Evolutionary conservation across 2,329 filamentous ascomycete genomes (phyloP), one percentile per base, ranked within the genome.

Genomic region (Scedosporium boydii): DNA sequence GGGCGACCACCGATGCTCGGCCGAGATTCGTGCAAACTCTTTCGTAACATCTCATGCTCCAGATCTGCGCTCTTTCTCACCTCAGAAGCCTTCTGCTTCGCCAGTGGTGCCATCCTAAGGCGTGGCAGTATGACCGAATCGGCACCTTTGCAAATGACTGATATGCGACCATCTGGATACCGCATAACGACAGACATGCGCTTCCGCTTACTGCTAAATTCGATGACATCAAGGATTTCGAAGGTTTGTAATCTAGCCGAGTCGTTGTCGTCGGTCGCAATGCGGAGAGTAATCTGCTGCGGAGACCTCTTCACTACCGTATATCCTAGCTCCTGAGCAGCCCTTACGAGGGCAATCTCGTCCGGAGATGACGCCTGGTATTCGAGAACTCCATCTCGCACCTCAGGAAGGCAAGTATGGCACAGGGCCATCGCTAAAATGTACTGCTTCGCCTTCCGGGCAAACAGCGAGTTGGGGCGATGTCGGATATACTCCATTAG

Each of bases 331-430:
- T 97, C 92, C 69, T 91, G 86, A 0, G 93, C 92, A 12, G 92
- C 93, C 67, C 85, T 82, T 0, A 96, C 91, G 34, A 97, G 80
- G 6, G 93, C 93, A 59, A 96, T 77, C 71, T 97, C 93, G 70
- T 97, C 93, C 0, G 93, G 93, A 0, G 92, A 96, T 0, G 92
- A 89, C 16, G 93, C 90, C 74, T 96, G 93, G 69, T 90, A 97
- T 6, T 87, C 84, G n/a, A 90, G 81, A 44, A 85, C 78, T 3
- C 88, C 91, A 68, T 88, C 81, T 27, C 85, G 84, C 55, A 87
- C 78, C 71, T 98, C 93, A 0, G 93, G 93, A 26, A 96, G 78
- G 70, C 92, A 96, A 1, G 92, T 96, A 71, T 98, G 93, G 67
- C 93, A 97, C 1, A 98, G 78, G 0, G 93, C 91, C 69, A 97